Evolutionary conservation across 352 stramenopile species (phyloP), one percentile per base, ranked within the genome.

Genomic region (Phytophthora pinifolia): DNA sequence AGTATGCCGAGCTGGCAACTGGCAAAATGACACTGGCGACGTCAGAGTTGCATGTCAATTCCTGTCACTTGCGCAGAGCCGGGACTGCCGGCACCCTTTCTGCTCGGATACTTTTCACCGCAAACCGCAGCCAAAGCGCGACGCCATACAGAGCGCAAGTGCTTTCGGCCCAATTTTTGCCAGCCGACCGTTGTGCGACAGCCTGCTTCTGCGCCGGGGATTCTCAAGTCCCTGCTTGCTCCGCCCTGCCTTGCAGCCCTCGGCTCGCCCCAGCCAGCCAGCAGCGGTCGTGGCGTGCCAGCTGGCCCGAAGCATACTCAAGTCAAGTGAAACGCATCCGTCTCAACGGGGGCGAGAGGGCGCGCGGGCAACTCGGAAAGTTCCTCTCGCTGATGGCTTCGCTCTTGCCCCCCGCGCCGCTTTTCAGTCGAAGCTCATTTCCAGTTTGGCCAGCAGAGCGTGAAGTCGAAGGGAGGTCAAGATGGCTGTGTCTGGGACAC

Each of bases 401-500:
- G 33, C 46, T 34, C 32, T 25, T n/a, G n/a, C 32, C 9, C 29
- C 38, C 17, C 18, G 14, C 22, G 4, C 27, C 17, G 13, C 29
- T 12, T 2, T 29, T 14, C 7, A 33, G 27, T 14, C 13, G 10
- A 52, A 12, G 29, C 18, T 73, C 71, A 80, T 77, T 80, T 73
- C 48, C 64, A 15, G 72, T 67, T 77, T 74, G 59, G 65, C 51
- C 46, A 44, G 15, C 54, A 46, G 52, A 61, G 53, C 49, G 56
- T 33, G 31, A 72, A 67, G 60, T 72, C 66, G 43, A 47, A 41
- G 18, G 48, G 41, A 47, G 60, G 61, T 46, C 54, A 60, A 48
- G 54, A 82, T 79, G 72, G 59, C 50, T 34, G 62, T 74, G 59
- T 74, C 72, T 10, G 69, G 66, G 48, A 76, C 69, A 68, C 63